phyloP scores from a whole-genome alignment of 192 early-diverging fungal genomes.

The Dissophora globulifera region DNA sequence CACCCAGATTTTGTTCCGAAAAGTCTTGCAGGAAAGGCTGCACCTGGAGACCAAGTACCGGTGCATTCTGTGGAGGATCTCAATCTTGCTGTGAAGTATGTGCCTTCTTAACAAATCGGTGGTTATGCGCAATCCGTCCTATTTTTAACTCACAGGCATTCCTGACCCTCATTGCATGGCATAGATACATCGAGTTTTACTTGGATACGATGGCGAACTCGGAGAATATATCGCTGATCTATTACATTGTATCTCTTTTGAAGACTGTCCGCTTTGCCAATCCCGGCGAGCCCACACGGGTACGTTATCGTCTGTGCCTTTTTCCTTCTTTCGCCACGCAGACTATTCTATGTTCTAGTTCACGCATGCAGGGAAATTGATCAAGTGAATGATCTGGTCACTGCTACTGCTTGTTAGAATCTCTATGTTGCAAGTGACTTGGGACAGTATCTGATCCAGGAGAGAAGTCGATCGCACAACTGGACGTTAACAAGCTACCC shows the following conservation, averaged over 20 bases:
- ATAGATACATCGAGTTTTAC: slow-evolving; percentile 87
- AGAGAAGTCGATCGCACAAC: slow-evolving; percentile 72
- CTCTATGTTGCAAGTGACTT: slow-evolving; percentile 90
- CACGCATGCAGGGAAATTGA: no score
- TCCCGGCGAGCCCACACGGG: slow-evolving; percentile 56
- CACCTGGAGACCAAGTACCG: slow-evolving; percentile 20
- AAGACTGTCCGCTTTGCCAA: slow-evolving; percentile 78
- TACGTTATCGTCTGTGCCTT: no score
- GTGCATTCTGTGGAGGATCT: slow-evolving; percentile 31
- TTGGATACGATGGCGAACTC: slow-evolving; percentile 78
- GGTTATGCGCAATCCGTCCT: no score
- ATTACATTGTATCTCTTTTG: slow-evolving; percentile 75
- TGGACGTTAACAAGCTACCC: slow-evolving; percentile 89
- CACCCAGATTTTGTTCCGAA: slow-evolving; percentile 81
- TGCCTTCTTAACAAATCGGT: no score
- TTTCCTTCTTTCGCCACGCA: no score
- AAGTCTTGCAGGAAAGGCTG: slow-evolving; percentile 8
- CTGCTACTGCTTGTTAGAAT: slow-evolving; percentile 52
- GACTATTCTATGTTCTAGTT: no score
- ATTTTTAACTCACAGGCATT: no score
- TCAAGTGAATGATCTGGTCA: no score
- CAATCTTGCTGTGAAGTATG: slow-evolving; percentile 31
- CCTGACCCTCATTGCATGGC: not conserved
- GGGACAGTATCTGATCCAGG: slow-evolving; percentile 80
- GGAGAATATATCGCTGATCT: slow-evolving; percentile 89